phyloP scores from a whole-genome alignment of 495 filamentous ascomycete genomes.

The Aspergillus ellipticus region DNA sequence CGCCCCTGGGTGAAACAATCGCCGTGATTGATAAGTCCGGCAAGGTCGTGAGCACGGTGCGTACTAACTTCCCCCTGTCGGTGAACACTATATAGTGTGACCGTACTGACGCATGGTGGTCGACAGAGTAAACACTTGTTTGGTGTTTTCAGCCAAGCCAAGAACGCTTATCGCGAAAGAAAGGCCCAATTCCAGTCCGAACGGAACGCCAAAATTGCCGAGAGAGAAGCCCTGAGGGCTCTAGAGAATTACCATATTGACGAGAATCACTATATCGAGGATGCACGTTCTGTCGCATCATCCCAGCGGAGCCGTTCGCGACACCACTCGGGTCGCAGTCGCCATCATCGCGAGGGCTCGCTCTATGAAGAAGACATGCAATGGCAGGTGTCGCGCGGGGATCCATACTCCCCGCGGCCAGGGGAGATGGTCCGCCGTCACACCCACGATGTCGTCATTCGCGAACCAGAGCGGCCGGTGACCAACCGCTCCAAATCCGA shows the following conservation, averaged over 20 bases:
- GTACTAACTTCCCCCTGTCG: constrained; percentile 24
- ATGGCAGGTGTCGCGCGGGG: constrained; percentile 16
- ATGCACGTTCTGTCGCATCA: constrained; percentile 44
- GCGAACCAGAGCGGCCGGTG: constrained; percentile 24
- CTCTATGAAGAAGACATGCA: constrained; percentile 36
- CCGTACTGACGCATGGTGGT: constrained; percentile 21
- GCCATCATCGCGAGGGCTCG: constrained; percentile 20
- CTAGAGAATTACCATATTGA: constrained; percentile 48
- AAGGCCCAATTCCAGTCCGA: constrained; percentile 72
- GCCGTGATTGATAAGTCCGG: constrained; percentile 90
- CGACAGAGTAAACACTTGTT: constrained; percentile 81
- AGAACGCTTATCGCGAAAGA: constrained; percentile 76
- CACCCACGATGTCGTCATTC: constrained; percentile 37
- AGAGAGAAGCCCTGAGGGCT: constrained; percentile 47
- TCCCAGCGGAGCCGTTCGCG: constrained; percentile 41
- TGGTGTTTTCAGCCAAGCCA: constrained; percentile 82
- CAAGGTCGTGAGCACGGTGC: constrained; percentile 86
- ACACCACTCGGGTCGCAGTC: constrained; percentile 31
- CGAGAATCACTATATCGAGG: constrained; percentile 47
- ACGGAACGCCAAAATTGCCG: constrained; percentile 54
- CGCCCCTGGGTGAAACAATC: constrained; percentile 65
- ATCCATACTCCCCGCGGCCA: constrained; percentile 20
- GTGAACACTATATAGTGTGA: background rate
- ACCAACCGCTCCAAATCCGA: constrained; percentile 41
- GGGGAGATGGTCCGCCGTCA: constrained; percentile 43